Percentiles rank a stretch among this genome's conserved stretches.
These are phyloP conservation scores for Posidonia australis DNA, from an alignment of 106 monocot species.

Conservation along the genomic window DNA sequence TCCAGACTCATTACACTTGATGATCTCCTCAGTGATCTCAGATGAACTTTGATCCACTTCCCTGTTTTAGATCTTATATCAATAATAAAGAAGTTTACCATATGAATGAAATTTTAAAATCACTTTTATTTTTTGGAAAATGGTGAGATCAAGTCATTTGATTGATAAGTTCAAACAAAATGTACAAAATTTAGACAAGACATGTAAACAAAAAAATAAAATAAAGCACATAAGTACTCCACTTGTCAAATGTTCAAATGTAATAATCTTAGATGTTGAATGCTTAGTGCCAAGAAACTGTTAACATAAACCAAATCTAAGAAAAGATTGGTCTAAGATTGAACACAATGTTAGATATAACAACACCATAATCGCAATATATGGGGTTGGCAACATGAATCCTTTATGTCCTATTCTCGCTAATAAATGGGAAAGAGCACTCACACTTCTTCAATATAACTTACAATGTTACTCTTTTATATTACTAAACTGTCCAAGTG, in stretches of 20 bases:
- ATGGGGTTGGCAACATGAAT: neutral
- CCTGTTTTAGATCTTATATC: slow-evolving; percentile 7
- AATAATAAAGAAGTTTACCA: neutral
- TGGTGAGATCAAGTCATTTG: no score
- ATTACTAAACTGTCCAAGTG: neutral
- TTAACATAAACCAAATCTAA: no score
- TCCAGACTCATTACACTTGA: slow-evolving; percentile 16
- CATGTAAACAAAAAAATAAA: no score
- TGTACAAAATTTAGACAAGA: no score
- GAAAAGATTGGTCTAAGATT: no score
- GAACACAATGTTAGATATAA: no score
- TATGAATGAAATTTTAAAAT: neutral
- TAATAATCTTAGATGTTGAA: no score
- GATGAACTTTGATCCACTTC: slow-evolving; percentile 14
- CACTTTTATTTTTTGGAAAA: neutral
- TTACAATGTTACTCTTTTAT: neutral
- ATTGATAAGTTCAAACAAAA: no score
- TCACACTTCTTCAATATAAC: neutral
- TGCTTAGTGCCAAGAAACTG: no score
- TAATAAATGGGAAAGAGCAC: neutral
- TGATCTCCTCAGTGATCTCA: slow-evolving; percentile 18
- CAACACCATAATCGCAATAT: no score
- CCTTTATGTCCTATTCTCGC: neutral
- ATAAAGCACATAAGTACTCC: no score
- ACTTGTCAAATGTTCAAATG: no score